Evolutionary conservation across 257 asterid genomes (phyloP), one percentile per base, ranked within the genome.

Genomic region (Solanum pinnatisectum): DNA sequence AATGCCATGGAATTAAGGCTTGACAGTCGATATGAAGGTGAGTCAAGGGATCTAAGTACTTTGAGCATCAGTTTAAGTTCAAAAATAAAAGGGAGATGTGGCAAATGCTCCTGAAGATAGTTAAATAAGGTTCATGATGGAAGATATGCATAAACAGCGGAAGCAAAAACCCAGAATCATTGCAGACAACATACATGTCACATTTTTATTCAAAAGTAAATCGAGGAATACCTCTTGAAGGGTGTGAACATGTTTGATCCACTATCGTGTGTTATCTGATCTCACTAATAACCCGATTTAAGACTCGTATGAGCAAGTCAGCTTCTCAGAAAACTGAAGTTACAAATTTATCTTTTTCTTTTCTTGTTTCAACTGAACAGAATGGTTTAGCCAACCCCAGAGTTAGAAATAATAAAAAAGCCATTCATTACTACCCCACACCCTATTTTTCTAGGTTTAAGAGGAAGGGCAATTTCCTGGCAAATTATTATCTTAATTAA

Each of bases 61-160:
- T 7, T 42, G 49, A 42, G 49, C 49, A 11, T 42, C 49, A 42
- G 12, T 42, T 15, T 42, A 42, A 42, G 49, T 42, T 42, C 49
- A 42, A 42, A 42, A 42, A 42, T 42, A 14, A 42, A 85, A 77
- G 52, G 60, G 32, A 18, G 77, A 27, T 32, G 90, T 42, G 13
- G 74, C 32, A 1, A 89, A 30, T 60, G 10, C 30, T 59, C 39
- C 36, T 72, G 65, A 56, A 56, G 18, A 65, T 83, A 87, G 18
- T 90, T 52, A 49, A 91, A 83, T 59, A 94, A 89, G 92, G 13
- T 92, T 83, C n/a, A 63, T 63, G 32, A 63, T 10, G 32, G 71
- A 63, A 63, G 15, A 63, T 63, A 63, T 63, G 32, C 32, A 63
- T 42, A 42, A 42, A 10, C 46, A 42, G 49, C 49, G 49, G 27